Percentiles rank a stretch among this genome's conserved stretches.
phyloP scores from a whole-genome alignment of 768 basidiomycete genomes.

The Suillus weaverae region DNA sequence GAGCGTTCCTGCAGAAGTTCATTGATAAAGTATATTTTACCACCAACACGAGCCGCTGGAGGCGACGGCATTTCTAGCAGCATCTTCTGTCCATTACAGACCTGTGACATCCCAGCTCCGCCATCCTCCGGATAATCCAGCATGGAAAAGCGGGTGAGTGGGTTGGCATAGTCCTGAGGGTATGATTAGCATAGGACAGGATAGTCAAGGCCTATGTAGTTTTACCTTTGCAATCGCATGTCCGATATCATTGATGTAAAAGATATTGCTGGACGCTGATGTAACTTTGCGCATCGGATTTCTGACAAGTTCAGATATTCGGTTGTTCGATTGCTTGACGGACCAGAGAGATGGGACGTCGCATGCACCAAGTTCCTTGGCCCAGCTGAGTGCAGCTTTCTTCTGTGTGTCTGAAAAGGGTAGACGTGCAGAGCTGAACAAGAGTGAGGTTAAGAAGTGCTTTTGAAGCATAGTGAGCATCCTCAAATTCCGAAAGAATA shows the following conservation, averaged over 20 bases:
- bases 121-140: conserved; percentile 14
- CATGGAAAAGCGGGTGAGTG: conserved; percentile 5
- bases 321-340: conserved; percentile 8
- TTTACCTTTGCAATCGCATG: conserved; percentile 26
- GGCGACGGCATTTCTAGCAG: conserved; percentile 7
- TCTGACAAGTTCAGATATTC: conserved; percentile 13
- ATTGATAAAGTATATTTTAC: conserved; percentile 10
- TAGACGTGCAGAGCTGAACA: conserved; percentile 29
- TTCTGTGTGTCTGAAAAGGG: conserved; percentile 30
- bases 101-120: conserved; percentile 9
- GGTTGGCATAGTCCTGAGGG: conserved; percentile 4
- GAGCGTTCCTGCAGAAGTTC: conserved; percentile 12
- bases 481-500: background rate
- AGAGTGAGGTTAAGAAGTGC: conserved; percentile 20
- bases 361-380: conserved; percentile 22
- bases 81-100: conserved; percentile 16
- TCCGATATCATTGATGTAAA: conserved; percentile 18
- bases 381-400: conserved; percentile 28
- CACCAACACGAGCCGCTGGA: conserved; percentile 10
- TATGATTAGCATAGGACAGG: background rate
- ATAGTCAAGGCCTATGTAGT: background rate
- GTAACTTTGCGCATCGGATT: conserved; percentile 21
- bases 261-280: conserved; percentile 23
- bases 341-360: conserved; percentile 24
- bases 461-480: background rate